A percentile compares a stretch with the other conserved stretches of the same genome.
phyloP scores from a whole-genome alignment of 371 early-diverging fungal species.

The Lichtheimia hyalospora region DNA sequence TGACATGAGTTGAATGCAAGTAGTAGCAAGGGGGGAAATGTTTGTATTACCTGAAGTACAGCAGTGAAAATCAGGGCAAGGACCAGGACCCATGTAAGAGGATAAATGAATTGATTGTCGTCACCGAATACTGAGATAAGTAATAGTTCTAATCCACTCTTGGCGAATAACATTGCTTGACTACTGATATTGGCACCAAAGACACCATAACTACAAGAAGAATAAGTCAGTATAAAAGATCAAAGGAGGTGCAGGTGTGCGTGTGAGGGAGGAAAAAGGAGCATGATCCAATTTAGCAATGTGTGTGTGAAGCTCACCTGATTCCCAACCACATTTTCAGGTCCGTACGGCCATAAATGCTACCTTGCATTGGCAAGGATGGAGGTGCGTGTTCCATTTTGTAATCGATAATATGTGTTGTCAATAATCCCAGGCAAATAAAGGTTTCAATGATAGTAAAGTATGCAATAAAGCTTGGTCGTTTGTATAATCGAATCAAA shows the following conservation, averaged over 20 bases:
- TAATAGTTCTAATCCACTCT: constrained; percentile 79
- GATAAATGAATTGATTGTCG: constrained; percentile 74
- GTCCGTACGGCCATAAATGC: constrained; percentile 25
- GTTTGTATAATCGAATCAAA: constrained; percentile 69
- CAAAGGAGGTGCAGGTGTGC: neutral
- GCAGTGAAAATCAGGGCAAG: constrained; percentile 65
- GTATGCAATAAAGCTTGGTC: constrained; percentile 73
- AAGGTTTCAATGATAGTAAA: constrained; percentile 61
- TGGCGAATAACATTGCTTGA: constrained; percentile 80
- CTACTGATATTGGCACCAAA: constrained; percentile 78
- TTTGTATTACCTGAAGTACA: constrained; percentile 58
- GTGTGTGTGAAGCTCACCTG: constrained; percentile 25
- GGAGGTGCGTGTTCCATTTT: constrained; percentile 17
- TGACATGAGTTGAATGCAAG: neutral
- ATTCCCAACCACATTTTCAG: constrained; percentile 45
- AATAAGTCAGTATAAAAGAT: neutral
- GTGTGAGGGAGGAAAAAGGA: neutral
- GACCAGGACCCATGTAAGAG: constrained; percentile 74
- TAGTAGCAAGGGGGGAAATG: neutral
- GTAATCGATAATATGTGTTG: constrained; percentile 53
- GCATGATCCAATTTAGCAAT: neutral
- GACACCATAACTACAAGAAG: constrained; percentile 58
- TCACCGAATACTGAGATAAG: constrained; percentile 60
- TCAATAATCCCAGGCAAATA: constrained; percentile 51
- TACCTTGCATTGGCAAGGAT: neutral